phyloP scores from a whole-genome alignment of 2,329 filamentous ascomycete genomes.

The Stenocarpella maydis region DNA sequence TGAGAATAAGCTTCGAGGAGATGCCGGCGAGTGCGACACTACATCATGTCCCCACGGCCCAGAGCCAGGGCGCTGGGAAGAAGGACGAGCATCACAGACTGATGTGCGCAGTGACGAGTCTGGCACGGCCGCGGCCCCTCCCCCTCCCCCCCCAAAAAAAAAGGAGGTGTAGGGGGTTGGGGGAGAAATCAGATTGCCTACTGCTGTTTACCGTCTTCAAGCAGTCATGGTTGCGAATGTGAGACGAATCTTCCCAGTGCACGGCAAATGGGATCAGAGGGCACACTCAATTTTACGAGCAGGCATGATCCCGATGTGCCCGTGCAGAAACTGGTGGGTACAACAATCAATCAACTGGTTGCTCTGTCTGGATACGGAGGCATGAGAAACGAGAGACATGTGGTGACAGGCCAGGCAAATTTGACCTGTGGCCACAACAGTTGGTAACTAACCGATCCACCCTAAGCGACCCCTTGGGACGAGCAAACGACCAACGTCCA shows the following conservation, averaged over 20 bases:
- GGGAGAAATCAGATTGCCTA: neutral
- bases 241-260: neutral
- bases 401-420: constrained; percentile 28
- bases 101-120: constrained; percentile 26
- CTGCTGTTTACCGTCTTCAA: neutral
- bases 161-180: neutral
- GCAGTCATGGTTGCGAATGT: neutral
- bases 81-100: constrained; percentile 14
- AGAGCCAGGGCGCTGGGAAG: constrained; percentile 32
- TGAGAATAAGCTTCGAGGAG: constrained; percentile 8
- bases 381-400: constrained; percentile 33
- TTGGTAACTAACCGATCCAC: neutral
- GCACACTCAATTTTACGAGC: constrained; percentile 26
- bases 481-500: neutral
- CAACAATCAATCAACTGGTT: neutral
- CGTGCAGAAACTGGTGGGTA: constrained; percentile 20
- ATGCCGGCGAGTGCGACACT: constrained; percentile 32
- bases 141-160: too few relatives aligned
- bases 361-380: constrained; percentile 4
- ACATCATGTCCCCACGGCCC: constrained; percentile 25
- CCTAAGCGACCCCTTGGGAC: constrained; percentile 4
- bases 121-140: constrained; percentile 13
- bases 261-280: constrained; percentile 22
- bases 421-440: constrained; percentile 21
- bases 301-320: constrained; percentile 32